phyloP scores from a whole-genome alignment of 805 yeast species.

The Suhomyces prunicola region DNA sequence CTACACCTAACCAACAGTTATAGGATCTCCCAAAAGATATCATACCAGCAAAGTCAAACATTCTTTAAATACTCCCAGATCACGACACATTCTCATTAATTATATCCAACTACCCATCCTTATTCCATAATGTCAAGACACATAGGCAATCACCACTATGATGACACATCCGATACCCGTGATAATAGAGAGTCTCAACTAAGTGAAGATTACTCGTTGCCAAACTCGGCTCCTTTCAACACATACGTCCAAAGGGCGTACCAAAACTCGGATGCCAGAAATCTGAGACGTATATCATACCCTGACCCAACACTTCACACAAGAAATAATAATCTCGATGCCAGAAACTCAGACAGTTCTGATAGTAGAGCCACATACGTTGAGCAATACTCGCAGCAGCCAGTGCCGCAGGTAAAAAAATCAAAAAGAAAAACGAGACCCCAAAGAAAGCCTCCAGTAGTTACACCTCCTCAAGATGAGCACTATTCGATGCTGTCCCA shows the following conservation, averaged over 20 bases:
- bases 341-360: constrained; percentile 7
- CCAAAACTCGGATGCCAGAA: not conserved
- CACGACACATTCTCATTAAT: too few species aligned
- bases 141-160: constrained; percentile 6
- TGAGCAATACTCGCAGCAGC: constrained; percentile 10
- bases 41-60: not conserved
- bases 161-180: constrained; percentile 4
- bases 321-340: constrained; percentile 4
- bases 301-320: not conserved
- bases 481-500: constrained; percentile 4
- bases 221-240: constrained; percentile 3
- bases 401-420: constrained; percentile 1
- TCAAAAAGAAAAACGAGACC: constrained; percentile 3
- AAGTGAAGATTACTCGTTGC: constrained; percentile 4
- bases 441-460: constrained; percentile 4
- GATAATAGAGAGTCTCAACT: constrained; percentile 1
- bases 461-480: not conserved
- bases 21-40: not conserved
- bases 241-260: constrained; percentile 4
- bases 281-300: not conserved
- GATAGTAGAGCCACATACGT: constrained; percentile 12
- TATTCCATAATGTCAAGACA: constrained; percentile 9
- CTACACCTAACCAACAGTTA: not conserved
- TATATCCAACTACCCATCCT: not conserved
- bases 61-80: not conserved